Conservation (phyloP, 495 filamentous ascomycete genomes). For the Penicillium pancosmium region DNA sequence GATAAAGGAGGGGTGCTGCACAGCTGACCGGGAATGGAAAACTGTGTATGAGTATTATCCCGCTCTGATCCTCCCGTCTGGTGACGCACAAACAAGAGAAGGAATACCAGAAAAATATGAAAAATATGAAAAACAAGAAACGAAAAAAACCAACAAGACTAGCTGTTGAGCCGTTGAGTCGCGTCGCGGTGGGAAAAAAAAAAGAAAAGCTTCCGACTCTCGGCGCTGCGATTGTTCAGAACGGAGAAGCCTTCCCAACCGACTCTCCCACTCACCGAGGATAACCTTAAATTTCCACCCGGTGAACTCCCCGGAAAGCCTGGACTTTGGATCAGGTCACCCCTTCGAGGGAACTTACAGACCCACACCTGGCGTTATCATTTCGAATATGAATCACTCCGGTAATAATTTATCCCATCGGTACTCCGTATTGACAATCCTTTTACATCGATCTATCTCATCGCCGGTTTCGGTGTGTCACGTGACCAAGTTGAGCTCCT, state of each 20-base stretch:
- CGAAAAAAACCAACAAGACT: neutral
- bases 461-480: slow-evolving; percentile 13
- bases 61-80: neutral
- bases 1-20: slow-evolving; percentile 12
- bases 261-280: slow-evolving; percentile 23
- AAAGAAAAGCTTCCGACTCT: slow-evolving; percentile 21
- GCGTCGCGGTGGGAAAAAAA: neutral
- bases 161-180: slow-evolving; percentile 20
- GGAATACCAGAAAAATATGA: neutral
- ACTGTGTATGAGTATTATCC: too few relatives aligned
- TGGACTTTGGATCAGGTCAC: neutral
- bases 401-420: too few relatives aligned
- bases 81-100: neutral
- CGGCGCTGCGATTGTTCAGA: slow-evolving; percentile 11
- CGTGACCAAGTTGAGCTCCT: slow-evolving; percentile 1
- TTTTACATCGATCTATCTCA: neutral
- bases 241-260: slow-evolving; percentile 15
- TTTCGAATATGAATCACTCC: too few relatives aligned
- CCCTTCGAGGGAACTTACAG: too few relatives aligned
- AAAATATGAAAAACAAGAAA: neutral
- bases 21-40: neutral
- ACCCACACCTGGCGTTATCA: too few relatives aligned
- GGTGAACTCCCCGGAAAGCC: neutral
- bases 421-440: too few relatives aligned
- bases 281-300: slow-evolving; percentile 17